These are phyloP conservation scores for Trichosporon sp. DNA, from an alignment of 1,284 basidiomycete genomes.

Conservation along the genomic window DNA sequence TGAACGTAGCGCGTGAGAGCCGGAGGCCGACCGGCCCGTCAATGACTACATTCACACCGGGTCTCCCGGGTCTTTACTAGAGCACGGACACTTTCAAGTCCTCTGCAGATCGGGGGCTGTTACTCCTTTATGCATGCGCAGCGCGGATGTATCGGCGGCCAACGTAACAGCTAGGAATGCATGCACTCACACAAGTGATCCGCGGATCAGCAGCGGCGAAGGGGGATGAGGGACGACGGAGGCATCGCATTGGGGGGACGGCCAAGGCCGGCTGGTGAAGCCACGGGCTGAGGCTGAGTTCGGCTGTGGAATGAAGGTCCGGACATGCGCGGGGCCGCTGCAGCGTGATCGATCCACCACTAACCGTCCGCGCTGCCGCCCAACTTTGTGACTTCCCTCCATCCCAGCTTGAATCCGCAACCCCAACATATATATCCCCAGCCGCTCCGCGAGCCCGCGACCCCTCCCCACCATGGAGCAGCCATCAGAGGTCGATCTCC, in stretches of 20 bases:
- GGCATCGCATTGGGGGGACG: neutral
- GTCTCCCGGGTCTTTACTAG: neutral
- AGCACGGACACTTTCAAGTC: neutral
- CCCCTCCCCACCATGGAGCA: conserved; percentile 13
- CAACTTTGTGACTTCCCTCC: neutral
- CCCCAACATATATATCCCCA: neutral
- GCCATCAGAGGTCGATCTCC: conserved; percentile 2
- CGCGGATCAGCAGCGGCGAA: neutral
- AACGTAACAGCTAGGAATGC: neutral
- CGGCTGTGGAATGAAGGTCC: conserved; percentile 14
- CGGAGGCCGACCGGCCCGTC: neutral
- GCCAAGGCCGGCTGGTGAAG: neutral
- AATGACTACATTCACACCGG: neutral
- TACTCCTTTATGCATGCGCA: neutral
- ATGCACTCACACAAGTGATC: neutral
- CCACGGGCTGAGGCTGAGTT: neutral
- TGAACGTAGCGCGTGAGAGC: neutral
- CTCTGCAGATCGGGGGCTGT: neutral
- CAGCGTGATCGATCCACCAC: conserved; percentile 13
- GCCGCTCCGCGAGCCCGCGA: conserved; percentile 1
- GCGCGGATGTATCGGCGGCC: neutral
- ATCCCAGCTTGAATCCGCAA: neutral
- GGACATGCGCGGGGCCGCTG: conserved; percentile 14
- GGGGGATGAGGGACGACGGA: neutral
- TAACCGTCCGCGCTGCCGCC: conserved; percentile 3